Conservation (phyloP, 345 rosid genomes). For the Capsella bursapastoris region DNA sequence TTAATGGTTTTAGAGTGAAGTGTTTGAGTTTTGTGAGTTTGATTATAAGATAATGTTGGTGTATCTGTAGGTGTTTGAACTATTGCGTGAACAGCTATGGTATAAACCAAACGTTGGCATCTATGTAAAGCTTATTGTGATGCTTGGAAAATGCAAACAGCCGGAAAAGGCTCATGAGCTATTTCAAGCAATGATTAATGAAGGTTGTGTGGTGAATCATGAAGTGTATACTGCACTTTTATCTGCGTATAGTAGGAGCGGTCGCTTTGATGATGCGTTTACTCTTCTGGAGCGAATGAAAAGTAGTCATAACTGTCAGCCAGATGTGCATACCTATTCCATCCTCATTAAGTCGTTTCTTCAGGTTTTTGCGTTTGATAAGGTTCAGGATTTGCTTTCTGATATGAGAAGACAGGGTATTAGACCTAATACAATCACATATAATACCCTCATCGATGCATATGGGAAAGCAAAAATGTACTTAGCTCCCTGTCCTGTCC, state of each 20-base stretch:
- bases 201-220: slow-evolving; percentile 68
- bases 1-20: neutral
- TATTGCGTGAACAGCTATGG: slow-evolving; percentile 85
- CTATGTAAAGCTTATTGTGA: slow-evolving; percentile 78
- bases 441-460: slow-evolving; percentile 86
- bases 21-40: neutral
- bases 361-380: slow-evolving; percentile 69
- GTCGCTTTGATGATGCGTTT: slow-evolving; percentile 69
- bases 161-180: slow-evolving; percentile 81
- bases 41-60: neutral
- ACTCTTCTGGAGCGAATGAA: slow-evolving; percentile 76
- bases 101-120: slow-evolving; percentile 69
- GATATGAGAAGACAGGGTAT: slow-evolving; percentile 76
- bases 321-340: slow-evolving; percentile 92
- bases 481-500: neutral
- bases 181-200: slow-evolving; percentile 72
- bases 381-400: slow-evolving; percentile 63
- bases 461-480: slow-evolving; percentile 88
- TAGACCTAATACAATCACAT: slow-evolving; percentile 77
- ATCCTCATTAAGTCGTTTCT: slow-evolving; percentile 90
- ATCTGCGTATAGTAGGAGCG: slow-evolving; percentile 85
- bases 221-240: slow-evolving; percentile 80
- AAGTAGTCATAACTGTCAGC: slow-evolving; percentile 63
- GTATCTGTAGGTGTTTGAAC: slow-evolving; percentile 68
- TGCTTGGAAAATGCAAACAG: slow-evolving; percentile 95